These are phyloP conservation scores for Kwoniella sp. DNA, from an alignment of 768 basidiomycete species.

Conservation along the genomic window DNA sequence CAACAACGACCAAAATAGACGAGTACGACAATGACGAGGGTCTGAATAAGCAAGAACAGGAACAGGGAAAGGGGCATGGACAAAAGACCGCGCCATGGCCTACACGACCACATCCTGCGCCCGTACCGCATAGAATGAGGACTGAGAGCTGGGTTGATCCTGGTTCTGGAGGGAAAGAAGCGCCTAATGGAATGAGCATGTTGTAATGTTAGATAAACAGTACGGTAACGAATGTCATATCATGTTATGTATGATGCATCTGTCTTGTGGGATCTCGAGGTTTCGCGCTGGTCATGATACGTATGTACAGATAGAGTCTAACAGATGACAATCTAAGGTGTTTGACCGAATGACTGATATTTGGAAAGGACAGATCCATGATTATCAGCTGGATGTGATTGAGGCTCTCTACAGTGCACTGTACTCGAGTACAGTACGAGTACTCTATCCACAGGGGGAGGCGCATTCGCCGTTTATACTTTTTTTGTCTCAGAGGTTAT, in stretches of 20 bases:
- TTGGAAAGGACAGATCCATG: too few species aligned
- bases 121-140: slow-evolving; percentile 4
- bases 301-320: background rate
- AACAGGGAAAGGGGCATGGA: too few species aligned
- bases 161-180: slow-evolving; percentile 15
- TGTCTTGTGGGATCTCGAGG: background rate
- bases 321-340: too few species aligned
- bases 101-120: background rate
- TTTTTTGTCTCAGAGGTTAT: too few species aligned
- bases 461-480: too few species aligned
- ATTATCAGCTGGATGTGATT: too few species aligned
- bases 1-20: background rate
- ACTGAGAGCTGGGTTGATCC: slow-evolving; percentile 29
- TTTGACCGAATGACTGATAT: too few species aligned
- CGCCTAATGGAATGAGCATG: slow-evolving; percentile 29
- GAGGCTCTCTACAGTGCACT: too few species aligned
- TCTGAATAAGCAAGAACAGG: background rate
- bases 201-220: slow-evolving; percentile 2
- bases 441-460: too few species aligned
- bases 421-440: too few species aligned
- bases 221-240: background rate
- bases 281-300: background rate
- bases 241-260: background rate
- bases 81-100: too few species aligned
- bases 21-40: too few species aligned